phyloP scores from a whole-genome alignment of 495 filamentous ascomycete species.

The Penicillium mononematosum region DNA sequence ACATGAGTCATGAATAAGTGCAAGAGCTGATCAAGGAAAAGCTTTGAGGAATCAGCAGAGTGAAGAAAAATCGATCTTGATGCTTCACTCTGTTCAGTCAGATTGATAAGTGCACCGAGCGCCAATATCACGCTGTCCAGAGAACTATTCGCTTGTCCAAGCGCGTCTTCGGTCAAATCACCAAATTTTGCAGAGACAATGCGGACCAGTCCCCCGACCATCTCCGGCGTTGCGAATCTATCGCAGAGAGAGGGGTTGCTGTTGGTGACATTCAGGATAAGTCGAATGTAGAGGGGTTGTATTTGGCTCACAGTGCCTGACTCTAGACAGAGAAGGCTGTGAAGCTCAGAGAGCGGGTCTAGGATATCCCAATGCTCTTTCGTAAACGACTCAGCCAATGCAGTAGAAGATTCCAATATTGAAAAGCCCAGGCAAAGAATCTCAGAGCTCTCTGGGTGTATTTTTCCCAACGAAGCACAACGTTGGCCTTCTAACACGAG shows the following conservation, averaged over 20 bases:
- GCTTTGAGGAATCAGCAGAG: constrained; percentile 16
- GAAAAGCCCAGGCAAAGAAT: constrained; percentile 49
- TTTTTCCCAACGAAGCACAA: background rate
- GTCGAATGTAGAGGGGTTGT: constrained; percentile 53
- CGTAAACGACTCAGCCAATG: constrained; percentile 24
- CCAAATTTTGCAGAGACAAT: constrained; percentile 46
- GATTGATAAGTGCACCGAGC: constrained; percentile 84
- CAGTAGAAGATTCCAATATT: constrained; percentile 62
- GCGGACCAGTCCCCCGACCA: constrained; percentile 56
- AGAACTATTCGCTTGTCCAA: constrained; percentile 46
- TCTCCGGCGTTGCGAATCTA: constrained; percentile 56
- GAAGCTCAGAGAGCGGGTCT: constrained; percentile 29
- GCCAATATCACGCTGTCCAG: constrained; percentile 75
- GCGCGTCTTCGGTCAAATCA: constrained; percentile 39
- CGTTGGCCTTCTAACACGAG: constrained; percentile 20
- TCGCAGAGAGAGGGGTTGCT: constrained; percentile 67
- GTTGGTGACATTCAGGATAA: constrained; percentile 86
- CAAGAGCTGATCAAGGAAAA: constrained; percentile 45
- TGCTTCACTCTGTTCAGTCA: constrained; percentile 70
- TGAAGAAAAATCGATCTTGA: constrained; percentile 46
- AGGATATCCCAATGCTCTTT: constrained; percentile 28
- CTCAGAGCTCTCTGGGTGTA: constrained; percentile 16
- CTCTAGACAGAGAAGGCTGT: constrained; percentile 28
- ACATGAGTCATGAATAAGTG: constrained; percentile 41
- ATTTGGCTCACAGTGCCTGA: constrained; percentile 20